Percentiles rank a stretch among this genome's conserved stretches.
phyloP scores from a whole-genome alignment of 495 filamentous ascomycete genomes.

The Chlorociboria aeruginascens region DNA sequence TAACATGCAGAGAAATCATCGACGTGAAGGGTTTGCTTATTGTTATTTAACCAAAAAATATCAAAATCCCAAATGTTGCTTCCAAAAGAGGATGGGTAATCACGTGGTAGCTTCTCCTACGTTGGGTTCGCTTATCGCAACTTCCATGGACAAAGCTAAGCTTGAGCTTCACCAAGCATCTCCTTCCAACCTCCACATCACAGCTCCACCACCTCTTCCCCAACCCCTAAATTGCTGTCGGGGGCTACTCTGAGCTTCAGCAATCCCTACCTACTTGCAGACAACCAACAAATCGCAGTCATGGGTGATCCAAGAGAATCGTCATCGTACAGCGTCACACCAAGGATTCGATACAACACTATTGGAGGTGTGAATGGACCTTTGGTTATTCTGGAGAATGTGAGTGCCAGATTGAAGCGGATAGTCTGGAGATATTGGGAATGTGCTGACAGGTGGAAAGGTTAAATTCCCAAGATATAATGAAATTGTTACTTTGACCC shows the following conservation, averaged over 20 bases:
- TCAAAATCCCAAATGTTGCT: too few relatives aligned
- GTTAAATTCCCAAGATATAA: conserved; percentile 97
- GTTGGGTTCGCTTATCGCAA: conserved; percentile 15
- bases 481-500: conserved; percentile 91
- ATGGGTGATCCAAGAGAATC: conserved; percentile 79
- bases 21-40: too few relatives aligned
- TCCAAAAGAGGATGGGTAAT: too few relatives aligned
- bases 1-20: too few relatives aligned
- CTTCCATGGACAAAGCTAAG: conserved; percentile 7
- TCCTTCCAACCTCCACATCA: conserved; percentile 9
- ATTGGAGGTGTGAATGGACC: conserved; percentile 97
- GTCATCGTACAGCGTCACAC: conserved; percentile 56
- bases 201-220: conserved; percentile 1
- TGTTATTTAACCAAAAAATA: too few relatives aligned
- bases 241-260: neutral
- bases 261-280: neutral
- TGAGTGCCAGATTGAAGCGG: conserved; percentile 27
- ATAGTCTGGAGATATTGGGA: neutral
- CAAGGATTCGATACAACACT: conserved; percentile 92
- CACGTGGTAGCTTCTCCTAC: conserved; percentile 2
- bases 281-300: conserved; percentile 3
- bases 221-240: neutral
- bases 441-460: conserved; percentile 34
- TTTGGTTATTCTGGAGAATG: conserved; percentile 92
- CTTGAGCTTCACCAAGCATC: conserved; percentile 12